These are phyloP conservation scores for Mycena rebaudengoi DNA, from an alignment of 768 basidiomycete species.

Conservation along the genomic window DNA sequence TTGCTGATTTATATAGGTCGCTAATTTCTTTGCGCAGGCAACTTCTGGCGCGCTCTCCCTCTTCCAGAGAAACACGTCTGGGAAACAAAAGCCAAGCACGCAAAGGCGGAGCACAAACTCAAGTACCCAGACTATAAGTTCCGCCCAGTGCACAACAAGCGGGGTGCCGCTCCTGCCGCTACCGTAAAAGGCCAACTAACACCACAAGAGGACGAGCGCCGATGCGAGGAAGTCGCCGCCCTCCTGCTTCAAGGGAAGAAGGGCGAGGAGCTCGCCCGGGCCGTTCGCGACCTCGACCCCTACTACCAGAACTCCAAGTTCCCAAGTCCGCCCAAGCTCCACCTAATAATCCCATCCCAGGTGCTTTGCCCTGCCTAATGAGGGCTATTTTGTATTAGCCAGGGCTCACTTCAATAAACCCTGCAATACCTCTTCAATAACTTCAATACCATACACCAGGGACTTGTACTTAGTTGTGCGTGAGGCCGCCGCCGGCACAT, in stretches of 20 bases:
- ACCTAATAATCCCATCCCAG: no score
- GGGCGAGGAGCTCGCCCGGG: slow-evolving; percentile 69
- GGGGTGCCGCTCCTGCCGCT: background rate
- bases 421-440: no score
- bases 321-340: slow-evolving; percentile 24
- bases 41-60: slow-evolving; percentile 77
- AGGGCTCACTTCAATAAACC: no score
- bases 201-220: slow-evolving; percentile 63
- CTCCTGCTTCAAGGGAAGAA: slow-evolving; percentile 73
- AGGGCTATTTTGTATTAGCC: no score
- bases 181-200: slow-evolving; percentile 40
- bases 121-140: slow-evolving; percentile 72
- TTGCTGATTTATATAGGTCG: no score
- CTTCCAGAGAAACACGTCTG: slow-evolving; percentile 74
- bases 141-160: slow-evolving; percentile 60
- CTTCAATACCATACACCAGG: no score
- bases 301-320: no score
- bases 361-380: no score
- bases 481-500: no score
- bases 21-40: slow-evolving; percentile 54
- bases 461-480: no score
- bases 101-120: slow-evolving; percentile 74
- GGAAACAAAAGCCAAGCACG: slow-evolving; percentile 76
- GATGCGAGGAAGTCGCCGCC: slow-evolving; percentile 73
- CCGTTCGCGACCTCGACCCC: slow-evolving; percentile 61